Evolutionary conservation across 768 basidiomycete genomes (phyloP), one percentile per base, ranked within the genome.

Genomic region (Crucibulum laeve): DNA sequence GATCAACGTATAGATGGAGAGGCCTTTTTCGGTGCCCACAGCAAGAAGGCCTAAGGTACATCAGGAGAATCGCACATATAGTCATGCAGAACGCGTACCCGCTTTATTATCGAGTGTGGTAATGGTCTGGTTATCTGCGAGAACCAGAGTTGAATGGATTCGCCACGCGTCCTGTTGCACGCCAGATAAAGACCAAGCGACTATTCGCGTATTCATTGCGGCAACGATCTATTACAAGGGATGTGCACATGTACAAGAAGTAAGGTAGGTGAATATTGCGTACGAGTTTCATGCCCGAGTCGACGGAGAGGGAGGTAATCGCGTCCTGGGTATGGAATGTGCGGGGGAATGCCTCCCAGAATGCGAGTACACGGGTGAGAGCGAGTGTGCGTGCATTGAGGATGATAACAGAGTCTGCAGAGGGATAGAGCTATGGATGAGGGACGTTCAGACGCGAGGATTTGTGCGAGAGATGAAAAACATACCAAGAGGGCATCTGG

Each of bases 281-380:
- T 61, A 91, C 90, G 47, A 90, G 74, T 67, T 84, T 90, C 80
- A 88, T 84, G 40, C 80, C 80, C 13, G 80, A 72, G 59, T 92
- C 91, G 15, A 90, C 79, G 3, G 82, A 70, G 22, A 91, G 64
- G 53, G 76, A 81, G 21, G 76, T 73, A 14, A 91, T 74, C 25
- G 56, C 59, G 41, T 73, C 69, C 21, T 62, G 60, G 8, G 63
- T 53, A 44, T 74, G 66, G 6, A 62, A 62, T 10, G 69, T 54
- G n/a, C 76, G 73, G 4, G 89, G 87, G 57, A 89, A 91, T 4
- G 82, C 86, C 57, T 91, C 87, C 69, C 78, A 84, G 54, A 91
- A 87, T 24, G 83, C 79, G 18, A 92, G 77, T 36, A 85, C 77
- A 46, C 84, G 82, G 45, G 82, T 60, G 36, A 91, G 71, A 14